phyloP scores from a whole-genome alignment of 169 alveolate genomes.

The Plasmodium fragile region DNA sequence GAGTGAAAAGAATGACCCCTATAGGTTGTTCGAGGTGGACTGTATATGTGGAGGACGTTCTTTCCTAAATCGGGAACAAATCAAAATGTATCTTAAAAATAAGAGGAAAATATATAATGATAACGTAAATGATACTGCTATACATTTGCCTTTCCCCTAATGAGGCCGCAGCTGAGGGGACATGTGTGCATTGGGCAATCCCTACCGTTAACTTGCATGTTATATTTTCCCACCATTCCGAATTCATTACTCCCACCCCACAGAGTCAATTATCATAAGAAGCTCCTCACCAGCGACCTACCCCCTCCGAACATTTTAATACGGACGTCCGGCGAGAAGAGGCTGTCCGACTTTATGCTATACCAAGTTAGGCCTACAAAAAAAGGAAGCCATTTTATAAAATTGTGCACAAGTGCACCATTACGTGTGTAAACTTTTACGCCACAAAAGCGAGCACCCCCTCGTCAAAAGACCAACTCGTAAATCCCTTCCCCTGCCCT shows the following conservation, averaged over 20 bases:
- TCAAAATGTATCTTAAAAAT: slow-evolving; percentile 18
- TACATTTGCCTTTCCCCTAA: background rate
- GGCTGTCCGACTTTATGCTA: slow-evolving; percentile 91
- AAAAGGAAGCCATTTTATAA: background rate
- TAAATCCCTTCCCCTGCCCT: background rate
- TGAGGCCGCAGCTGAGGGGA: background rate
- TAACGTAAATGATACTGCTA: background rate
- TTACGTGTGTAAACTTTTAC: background rate
- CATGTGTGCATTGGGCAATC: background rate
- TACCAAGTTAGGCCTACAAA: slow-evolving; percentile 84
- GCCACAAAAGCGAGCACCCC: background rate
- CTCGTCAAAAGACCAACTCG: background rate
- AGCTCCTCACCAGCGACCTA: slow-evolving; percentile 80
- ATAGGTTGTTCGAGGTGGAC: slow-evolving; percentile 5
- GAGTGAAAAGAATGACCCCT: background rate
- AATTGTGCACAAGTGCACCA: background rate
- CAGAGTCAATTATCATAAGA: slow-evolving; percentile 71
- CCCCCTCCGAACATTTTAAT: slow-evolving; percentile 91
- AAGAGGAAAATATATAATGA: background rate
- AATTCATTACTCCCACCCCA: background rate
- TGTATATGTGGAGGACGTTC: slow-evolving; percentile 31
- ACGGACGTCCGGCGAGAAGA: slow-evolving; percentile 92
- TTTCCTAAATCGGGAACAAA: slow-evolving; percentile 23
- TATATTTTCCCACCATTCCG: background rate
- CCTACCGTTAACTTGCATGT: background rate